phyloP scores from a whole-genome alignment of 2,329 filamentous ascomycete species.

The Fusarium algeriense region DNA sequence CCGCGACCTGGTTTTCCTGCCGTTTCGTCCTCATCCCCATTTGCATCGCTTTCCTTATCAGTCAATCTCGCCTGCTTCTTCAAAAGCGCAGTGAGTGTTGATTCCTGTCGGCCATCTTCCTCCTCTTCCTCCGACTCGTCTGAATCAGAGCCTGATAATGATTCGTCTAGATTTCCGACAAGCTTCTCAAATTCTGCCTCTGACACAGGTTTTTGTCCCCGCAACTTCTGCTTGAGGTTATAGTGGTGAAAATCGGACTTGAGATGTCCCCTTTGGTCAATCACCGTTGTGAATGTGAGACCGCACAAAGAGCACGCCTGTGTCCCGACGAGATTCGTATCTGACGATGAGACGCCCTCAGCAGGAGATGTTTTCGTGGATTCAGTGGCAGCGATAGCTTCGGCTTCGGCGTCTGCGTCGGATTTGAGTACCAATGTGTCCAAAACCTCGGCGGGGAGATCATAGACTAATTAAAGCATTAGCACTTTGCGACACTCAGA shows the following conservation, averaged over 20 bases:
- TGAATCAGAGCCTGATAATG: constrained; percentile 87
- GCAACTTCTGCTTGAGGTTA: constrained; percentile 92
- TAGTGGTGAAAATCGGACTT: constrained; percentile 94
- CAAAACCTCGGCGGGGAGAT: constrained; percentile 81
- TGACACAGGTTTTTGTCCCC: constrained; percentile 76
- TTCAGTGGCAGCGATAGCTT: constrained; percentile 36
- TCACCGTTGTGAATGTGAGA: constrained; percentile 76
- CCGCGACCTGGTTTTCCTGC: constrained; percentile 67
- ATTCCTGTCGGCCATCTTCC: constrained; percentile 69
- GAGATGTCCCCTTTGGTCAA: constrained; percentile 87
- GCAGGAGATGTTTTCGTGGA: constrained; percentile 42
- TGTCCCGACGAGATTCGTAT: constrained; percentile 66
- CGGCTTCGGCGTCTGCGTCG: constrained; percentile 47
- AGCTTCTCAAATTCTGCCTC: constrained; percentile 90
- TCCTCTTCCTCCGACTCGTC: constrained; percentile 77
- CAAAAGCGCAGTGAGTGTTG: constrained; percentile 79
- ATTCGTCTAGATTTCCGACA: constrained; percentile 88
- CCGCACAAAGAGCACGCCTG: constrained; percentile 86
- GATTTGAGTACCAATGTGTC: constrained; percentile 69
- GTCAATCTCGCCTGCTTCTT: constrained; percentile 85
- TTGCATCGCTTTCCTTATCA: constrained; percentile 60
- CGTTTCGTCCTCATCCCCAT: constrained; percentile 57
- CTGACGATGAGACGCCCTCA: constrained; percentile 41
- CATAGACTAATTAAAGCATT: constrained; percentile 72
- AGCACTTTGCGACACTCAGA: constrained; percentile 23